Evolutionary conservation across 345 rosid species (phyloP), one percentile per base, ranked within the genome.

Genomic region (Citrus inodora): DNA sequence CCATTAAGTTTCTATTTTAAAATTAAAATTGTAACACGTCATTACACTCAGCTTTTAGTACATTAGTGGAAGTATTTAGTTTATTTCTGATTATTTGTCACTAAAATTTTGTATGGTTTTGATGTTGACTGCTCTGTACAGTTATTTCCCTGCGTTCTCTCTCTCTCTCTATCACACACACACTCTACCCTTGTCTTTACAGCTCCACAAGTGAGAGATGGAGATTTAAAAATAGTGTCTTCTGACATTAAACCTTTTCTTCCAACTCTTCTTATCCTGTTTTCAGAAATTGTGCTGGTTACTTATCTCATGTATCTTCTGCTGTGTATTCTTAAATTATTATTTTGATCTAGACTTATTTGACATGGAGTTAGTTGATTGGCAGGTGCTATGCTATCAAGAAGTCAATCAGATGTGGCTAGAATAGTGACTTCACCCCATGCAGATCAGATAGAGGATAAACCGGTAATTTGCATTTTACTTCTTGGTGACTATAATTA

Each of bases 331-430:
- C 30, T 67, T 74, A 38, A 67, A 27, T 58, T 35, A 22, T 72
- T 70, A 74, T 78, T 58, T 77, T 67, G 27, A 66, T 76, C 75
- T 64, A 62, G 59, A 78, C 59, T 73, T 80, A 82, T 19, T 64
- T 87, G 80, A 86, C 80, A 79, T 55, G 71, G 55, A 74, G 69
- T 42, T 80, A 60, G 70, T 78, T 81, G 78, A 51, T 71, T 78
- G 70, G 53, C 82, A 87, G 88, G 85, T 82, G 83, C 93, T 72
- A 86, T 92, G 67, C 80, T 93, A 67, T 81, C 96, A 66, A 91
- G 95, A 80, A 91, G 96, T 80, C 88, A 74, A 73, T 91, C 97
- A 80, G 97, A 91, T 79, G 90, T 90, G 68, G 84, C 88, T 25
- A 86, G 89, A 78, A 87, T 82, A 83, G 66, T 82, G 79, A 82